Percentiles rank a stretch among this genome's conserved stretches.
Evolutionary conservation across 75 land plant genomes (phyloP).

Genomic region (Selaginella moellendorffii): DNA sequence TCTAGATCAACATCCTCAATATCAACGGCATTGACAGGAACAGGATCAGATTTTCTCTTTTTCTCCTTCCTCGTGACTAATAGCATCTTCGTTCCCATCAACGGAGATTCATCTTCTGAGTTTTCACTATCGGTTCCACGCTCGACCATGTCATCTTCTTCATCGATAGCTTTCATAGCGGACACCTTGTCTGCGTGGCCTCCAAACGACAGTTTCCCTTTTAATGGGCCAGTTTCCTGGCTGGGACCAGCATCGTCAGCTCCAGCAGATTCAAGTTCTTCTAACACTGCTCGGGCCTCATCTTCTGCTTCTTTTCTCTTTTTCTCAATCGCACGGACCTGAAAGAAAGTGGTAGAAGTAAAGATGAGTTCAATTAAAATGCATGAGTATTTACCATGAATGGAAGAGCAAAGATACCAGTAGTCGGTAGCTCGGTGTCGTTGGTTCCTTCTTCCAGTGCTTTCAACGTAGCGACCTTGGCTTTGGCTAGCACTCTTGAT

Average conservation of each 20-base stretch:
- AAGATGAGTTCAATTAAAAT: not conserved
- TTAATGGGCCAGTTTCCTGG: not conserved
- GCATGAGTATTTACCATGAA: constrained; percentile 49
- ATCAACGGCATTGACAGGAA: constrained; percentile 8
- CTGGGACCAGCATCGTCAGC: constrained; percentile 11
- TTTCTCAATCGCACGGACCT: constrained; percentile 74
- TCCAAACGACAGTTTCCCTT: not conserved
- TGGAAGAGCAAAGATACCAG: constrained; percentile 64
- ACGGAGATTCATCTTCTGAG: not conserved
- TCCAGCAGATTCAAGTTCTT: constrained; percentile 37
- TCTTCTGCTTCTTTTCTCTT: constrained; percentile 41
- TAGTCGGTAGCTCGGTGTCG: constrained; percentile 42
- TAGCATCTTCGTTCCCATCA: not conserved
- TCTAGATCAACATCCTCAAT: not conserved
- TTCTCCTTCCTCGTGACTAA: not conserved
- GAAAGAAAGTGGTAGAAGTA: not conserved
- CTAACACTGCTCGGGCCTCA: constrained; percentile 56
- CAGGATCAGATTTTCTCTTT: constrained; percentile 12
- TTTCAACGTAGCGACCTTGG: constrained; percentile 18
- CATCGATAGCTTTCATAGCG: not conserved
- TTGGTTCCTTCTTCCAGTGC: constrained; percentile 28
- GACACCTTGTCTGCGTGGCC: not conserved
- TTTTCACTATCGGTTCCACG: not conserved
- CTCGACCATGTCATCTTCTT: constrained; percentile 3
- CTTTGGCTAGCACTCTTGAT: constrained; percentile 15